Conservation (phyloP, 2,329 filamentous ascomycete genomes). For the Bisporella sp. region DNA sequence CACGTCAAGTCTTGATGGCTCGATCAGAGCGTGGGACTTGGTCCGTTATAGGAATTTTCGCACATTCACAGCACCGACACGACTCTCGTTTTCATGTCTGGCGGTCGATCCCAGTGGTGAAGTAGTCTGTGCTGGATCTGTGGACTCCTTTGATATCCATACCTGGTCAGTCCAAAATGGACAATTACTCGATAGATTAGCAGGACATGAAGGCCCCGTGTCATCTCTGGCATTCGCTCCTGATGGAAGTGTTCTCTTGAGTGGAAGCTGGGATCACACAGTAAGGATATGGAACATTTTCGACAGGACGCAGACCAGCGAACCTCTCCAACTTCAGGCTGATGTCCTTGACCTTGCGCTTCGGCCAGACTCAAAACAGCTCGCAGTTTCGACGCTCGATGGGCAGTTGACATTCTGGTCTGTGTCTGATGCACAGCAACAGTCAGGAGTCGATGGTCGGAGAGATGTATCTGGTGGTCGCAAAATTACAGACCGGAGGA, state of each 20-base stretch:
- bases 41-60: conserved; percentile 95
- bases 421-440: conserved; percentile 78
- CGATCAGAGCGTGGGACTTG: conserved; percentile 90
- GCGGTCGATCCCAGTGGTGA: conserved; percentile 97
- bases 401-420: conserved; percentile 96
- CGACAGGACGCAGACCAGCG: conserved; percentile 85
- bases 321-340: conserved; percentile 85
- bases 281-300: conserved; percentile 97
- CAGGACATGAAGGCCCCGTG: conserved; percentile 91
- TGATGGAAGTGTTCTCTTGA: conserved; percentile 75
- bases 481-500: conserved; percentile 78
- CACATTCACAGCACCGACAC: conserved; percentile 89
- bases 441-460: conserved; percentile 79
- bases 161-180: conserved; percentile 98
- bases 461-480: conserved; percentile 90
- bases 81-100: conserved; percentile 86
- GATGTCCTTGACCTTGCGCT: conserved; percentile 85
- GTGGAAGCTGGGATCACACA: conserved; percentile 94
- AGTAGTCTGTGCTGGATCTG: conserved; percentile 87
- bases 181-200: conserved; percentile 82
- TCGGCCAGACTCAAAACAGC: conserved; percentile 81
- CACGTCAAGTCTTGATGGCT: conserved; percentile 90
- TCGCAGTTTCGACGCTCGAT: conserved; percentile 88
- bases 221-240: conserved; percentile 84
- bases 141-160: conserved; percentile 95